phyloP scores from a whole-genome alignment of 164 flowering plant genomes.

The Umbilicus rupestris region DNA sequence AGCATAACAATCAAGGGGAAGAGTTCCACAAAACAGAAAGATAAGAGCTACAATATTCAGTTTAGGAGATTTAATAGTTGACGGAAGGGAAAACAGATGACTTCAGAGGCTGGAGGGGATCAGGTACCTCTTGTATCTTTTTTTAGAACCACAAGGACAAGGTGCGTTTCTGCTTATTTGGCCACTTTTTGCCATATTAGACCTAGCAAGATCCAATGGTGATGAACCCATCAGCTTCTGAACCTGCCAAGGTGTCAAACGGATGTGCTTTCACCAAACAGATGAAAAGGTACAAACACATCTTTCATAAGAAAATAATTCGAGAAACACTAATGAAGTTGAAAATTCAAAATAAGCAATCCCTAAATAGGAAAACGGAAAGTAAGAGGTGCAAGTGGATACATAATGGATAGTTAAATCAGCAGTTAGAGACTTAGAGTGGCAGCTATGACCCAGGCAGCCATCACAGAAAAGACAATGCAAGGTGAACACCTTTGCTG shows the following conservation, averaged over 20 bases:
- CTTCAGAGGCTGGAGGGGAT: not conserved
- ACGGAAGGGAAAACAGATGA: not conserved
- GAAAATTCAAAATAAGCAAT: too few relatives aligned
- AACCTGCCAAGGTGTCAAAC: slow-evolving; percentile 33
- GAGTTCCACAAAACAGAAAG: not conserved
- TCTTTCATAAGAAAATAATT: not conserved
- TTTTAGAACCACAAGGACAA: slow-evolving; percentile 93
- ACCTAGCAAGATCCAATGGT: slow-evolving; percentile 77
- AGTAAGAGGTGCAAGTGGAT: too few relatives aligned
- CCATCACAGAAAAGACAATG: too few relatives aligned
- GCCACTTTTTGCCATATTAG: slow-evolving; percentile 88
- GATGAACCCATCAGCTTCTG: slow-evolving; percentile 87
- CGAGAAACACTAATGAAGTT: too few relatives aligned
- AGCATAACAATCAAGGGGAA: too few relatives aligned
- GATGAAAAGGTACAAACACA: not conserved
- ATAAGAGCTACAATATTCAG: not conserved
- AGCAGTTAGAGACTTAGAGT: too few relatives aligned
- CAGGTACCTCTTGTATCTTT: slow-evolving; percentile 76
- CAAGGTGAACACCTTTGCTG: too few relatives aligned
- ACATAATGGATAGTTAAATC: too few relatives aligned
- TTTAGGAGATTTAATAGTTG: not conserved
- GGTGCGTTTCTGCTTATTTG: slow-evolving; percentile 78
- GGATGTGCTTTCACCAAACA: not conserved
- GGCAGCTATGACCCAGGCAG: too few relatives aligned
- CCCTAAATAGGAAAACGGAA: too few relatives aligned